Percentiles rank a stretch among this genome's conserved stretches.
phyloP scores from a whole-genome alignment of 1,284 basidiomycete species.

The Ustanciosporium gigantosporum region DNA sequence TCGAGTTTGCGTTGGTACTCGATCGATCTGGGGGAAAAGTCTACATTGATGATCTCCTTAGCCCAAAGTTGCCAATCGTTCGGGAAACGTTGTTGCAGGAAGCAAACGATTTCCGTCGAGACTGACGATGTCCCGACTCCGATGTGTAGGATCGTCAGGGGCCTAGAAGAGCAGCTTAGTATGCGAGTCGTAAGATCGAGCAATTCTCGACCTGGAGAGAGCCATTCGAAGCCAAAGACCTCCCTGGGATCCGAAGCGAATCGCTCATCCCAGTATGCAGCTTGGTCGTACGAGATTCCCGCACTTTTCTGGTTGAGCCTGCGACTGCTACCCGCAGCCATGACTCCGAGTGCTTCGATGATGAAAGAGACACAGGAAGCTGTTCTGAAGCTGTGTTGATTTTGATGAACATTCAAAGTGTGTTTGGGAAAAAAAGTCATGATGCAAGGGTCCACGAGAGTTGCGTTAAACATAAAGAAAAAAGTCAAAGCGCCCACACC shows the following conservation, averaged over 20 bases:
- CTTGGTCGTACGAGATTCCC: constrained; percentile 20
- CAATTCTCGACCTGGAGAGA: constrained; percentile 6
- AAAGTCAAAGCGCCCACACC: too few relatives aligned
- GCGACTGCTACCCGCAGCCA: too few relatives aligned
- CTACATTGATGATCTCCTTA: constrained; percentile 21
- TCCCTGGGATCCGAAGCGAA: constrained; percentile 58
- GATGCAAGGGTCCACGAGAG: too few relatives aligned
- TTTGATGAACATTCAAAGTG: too few relatives aligned
- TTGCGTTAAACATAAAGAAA: too few relatives aligned
- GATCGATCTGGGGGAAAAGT: constrained; percentile 17
- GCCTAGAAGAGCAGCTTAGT: not conserved
- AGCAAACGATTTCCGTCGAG: constrained; percentile 9
- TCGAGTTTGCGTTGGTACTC: constrained; percentile 5
- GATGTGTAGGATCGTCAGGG: constrained; percentile 23
- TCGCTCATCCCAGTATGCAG: constrained; percentile 49
- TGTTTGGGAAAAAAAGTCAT: too few relatives aligned
- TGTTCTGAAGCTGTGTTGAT: too few relatives aligned
- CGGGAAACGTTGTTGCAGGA: not conserved
- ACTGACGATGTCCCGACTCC: constrained; percentile 22
- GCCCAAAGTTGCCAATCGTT: too few relatives aligned
- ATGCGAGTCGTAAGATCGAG: not conserved
- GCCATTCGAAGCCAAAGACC: constrained; percentile 25
- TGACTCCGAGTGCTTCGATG: too few relatives aligned
- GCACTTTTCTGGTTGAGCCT: not conserved
- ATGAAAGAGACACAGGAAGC: too few relatives aligned